phyloP scores from a whole-genome alignment of 2,329 filamentous ascomycete species.

The Stemphylium beticola region DNA sequence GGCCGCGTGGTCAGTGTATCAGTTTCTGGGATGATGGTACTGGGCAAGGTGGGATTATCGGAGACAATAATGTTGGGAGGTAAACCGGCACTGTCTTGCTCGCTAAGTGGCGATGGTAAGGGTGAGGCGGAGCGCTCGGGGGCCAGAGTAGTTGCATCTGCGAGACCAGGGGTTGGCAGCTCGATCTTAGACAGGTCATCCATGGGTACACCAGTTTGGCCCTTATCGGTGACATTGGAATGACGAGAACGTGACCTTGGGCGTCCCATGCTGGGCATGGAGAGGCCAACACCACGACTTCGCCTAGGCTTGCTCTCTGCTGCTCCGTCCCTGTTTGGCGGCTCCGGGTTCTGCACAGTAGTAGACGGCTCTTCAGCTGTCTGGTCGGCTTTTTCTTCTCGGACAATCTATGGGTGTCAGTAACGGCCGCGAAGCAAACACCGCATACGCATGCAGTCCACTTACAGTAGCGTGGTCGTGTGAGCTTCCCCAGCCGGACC shows the following conservation, averaged over 20 bases:
- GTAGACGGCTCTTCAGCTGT: conserved; percentile 37
- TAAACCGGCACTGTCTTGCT: background rate
- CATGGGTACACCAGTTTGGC: conserved; percentile 31
- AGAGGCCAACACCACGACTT: conserved; percentile 11
- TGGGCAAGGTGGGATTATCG: conserved; percentile 33
- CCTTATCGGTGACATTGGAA: conserved; percentile 42
- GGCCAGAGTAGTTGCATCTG: conserved; percentile 37
- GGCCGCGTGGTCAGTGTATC: conserved; percentile 66
- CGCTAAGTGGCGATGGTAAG: conserved; percentile 23
- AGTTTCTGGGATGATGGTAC: conserved; percentile 54
- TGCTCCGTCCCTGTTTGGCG: conserved; percentile 46
- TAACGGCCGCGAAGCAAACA: background rate
- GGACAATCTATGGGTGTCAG: conserved; percentile 37
- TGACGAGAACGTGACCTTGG: conserved; percentile 39
- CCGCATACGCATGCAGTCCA: background rate
- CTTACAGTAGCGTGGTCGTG: conserved; percentile 78
- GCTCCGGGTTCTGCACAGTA: conserved; percentile 15
- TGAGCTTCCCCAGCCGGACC: conserved; percentile 87
- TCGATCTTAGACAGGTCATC: conserved; percentile 32
- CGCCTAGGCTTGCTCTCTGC: conserved; percentile 15
- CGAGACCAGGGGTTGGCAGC: conserved; percentile 28
- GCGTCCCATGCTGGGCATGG: conserved; percentile 12
- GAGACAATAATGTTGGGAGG: conserved; percentile 29
- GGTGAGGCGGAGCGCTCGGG: conserved; percentile 37
- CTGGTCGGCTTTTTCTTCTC: conserved; percentile 42